Evolutionary conservation across 208 protist species (phyloP).

Genomic region (Leishmania amazonensis): DNA sequence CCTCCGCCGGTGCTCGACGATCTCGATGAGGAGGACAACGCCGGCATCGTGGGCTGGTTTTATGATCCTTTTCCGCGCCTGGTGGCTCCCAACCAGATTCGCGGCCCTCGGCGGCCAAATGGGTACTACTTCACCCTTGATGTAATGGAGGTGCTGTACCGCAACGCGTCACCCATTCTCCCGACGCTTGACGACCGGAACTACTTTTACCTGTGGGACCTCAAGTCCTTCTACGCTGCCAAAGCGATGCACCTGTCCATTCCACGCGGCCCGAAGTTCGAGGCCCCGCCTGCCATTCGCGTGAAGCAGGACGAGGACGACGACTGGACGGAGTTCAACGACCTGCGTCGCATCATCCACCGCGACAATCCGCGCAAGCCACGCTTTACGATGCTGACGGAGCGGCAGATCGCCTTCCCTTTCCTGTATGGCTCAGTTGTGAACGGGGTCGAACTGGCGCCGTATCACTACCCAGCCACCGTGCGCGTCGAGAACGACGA

Average conservation of each 20-base stretch:
- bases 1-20: conserved; percentile 97
- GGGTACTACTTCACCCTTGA: conserved; percentile 94
- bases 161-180: conserved; percentile 96
- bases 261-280: conserved; percentile 99
- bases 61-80: conserved; percentile 97
- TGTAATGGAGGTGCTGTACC: conserved; percentile 92
- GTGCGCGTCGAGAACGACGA: conserved; percentile 95
- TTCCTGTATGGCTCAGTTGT: conserved; percentile 99
- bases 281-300: conserved; percentile 60
- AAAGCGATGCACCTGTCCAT: conserved; percentile 99
- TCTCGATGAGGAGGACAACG: conserved; percentile 98
- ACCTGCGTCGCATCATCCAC: conserved; percentile 99
- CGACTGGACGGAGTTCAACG: conserved; percentile 99
- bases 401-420: conserved; percentile 99
- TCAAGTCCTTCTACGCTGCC: conserved; percentile 98
- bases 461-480: conserved; percentile 95
- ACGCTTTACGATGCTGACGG: conserved; percentile 97
- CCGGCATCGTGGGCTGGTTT: conserved; percentile 98
- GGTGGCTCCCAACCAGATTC: conserved; percentile 93
- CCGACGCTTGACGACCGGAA: conserved; percentile 98
- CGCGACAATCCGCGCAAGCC: conserved; percentile 93
- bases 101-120: conserved; percentile 73
- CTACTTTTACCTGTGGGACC: conserved; percentile 99
- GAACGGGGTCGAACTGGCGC: conserved; percentile 89
- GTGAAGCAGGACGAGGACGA: conserved; percentile 92